A percentile compares a stretch with the other conserved stretches of the same genome.
Conservation (phyloP, 192 early-diverging fungal genomes). For the Chytriomyces confervae region DNA sequence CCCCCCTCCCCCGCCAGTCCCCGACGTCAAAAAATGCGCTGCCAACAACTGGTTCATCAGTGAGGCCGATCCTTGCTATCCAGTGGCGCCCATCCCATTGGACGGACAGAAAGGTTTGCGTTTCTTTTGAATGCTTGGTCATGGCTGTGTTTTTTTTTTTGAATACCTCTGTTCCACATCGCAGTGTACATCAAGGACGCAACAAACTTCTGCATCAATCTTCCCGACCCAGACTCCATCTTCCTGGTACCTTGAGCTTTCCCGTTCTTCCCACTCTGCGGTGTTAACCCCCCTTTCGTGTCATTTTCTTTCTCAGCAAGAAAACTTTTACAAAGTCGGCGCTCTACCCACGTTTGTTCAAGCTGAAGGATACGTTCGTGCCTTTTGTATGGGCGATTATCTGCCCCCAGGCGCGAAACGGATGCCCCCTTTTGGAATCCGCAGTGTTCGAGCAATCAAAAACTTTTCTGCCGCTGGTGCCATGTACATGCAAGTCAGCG, state of each 20-base stretch:
- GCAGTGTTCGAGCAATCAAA: slow-evolving; percentile 34
- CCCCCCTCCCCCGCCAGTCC: neutral
- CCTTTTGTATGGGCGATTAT: slow-evolving; percentile 40
- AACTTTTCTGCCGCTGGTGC: slow-evolving; percentile 3
- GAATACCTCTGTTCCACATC: neutral
- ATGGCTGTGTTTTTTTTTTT: neutral
- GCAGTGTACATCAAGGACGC: slow-evolving; percentile 24
- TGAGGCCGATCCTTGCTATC: slow-evolving; percentile 33
- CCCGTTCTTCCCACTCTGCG: neutral
- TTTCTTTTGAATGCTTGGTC: neutral
- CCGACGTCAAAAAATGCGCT: slow-evolving; percentile 26
- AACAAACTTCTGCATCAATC: slow-evolving; percentile 43
- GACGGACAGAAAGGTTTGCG: slow-evolving; percentile 29
- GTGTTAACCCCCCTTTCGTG: neutral
- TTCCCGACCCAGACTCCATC: slow-evolving; percentile 36
- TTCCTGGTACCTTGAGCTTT: neutral
- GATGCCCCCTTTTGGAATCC: slow-evolving; percentile 32
- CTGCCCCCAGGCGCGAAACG: slow-evolving; percentile 15
- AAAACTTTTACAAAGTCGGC: slow-evolving; percentile 26
- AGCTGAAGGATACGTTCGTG: slow-evolving; percentile 44
- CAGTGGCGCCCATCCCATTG: slow-evolving; percentile 21
- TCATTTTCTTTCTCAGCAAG: neutral
- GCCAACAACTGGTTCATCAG: slow-evolving; percentile 30
- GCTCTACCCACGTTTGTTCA: slow-evolving; percentile 36
- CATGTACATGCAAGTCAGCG: slow-evolving; percentile 40